Percentiles rank a stretch among this genome's conserved stretches.
These are phyloP conservation scores for Botrytis hyacinthi DNA, from an alignment of 2,329 filamentous ascomycete genomes.

Conservation along the genomic window DNA sequence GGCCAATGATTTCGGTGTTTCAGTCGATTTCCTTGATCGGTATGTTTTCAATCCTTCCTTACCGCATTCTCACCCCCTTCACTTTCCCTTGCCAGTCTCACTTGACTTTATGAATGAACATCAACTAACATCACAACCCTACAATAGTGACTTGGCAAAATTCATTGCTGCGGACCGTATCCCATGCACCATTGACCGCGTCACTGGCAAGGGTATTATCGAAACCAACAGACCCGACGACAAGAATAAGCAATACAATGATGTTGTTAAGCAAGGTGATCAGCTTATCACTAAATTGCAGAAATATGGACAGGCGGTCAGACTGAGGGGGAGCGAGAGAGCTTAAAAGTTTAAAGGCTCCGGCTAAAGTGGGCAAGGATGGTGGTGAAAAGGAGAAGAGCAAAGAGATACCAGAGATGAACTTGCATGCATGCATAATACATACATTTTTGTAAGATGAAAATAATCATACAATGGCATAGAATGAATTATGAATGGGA, in stretches of 20 bases:
- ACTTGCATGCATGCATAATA: not conserved
- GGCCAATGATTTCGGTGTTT: slow-evolving; percentile 95
- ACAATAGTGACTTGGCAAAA: slow-evolving; percentile 80
- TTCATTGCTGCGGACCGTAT: slow-evolving; percentile 96
- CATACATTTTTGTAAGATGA: slow-evolving; percentile 14
- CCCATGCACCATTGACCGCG: slow-evolving; percentile 94
- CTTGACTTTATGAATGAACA: not conserved
- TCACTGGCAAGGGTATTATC: slow-evolving; percentile 93
- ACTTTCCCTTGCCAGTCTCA: not conserved
- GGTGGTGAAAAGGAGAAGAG: not conserved
- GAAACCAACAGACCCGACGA: slow-evolving; percentile 97
- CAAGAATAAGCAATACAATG: slow-evolving; percentile 99
- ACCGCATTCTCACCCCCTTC: slow-evolving; percentile 1
- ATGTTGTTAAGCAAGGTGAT: slow-evolving; percentile 96
- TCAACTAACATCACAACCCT: not conserved
- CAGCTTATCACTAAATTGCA: slow-evolving; percentile 98
- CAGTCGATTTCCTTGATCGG: slow-evolving; percentile 93
- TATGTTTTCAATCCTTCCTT: slow-evolving; percentile 46
- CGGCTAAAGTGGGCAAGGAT: too few relatives aligned
- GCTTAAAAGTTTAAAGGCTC: slow-evolving; percentile 43
- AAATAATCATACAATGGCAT: slow-evolving; percentile 10
- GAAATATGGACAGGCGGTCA: slow-evolving; percentile 96
- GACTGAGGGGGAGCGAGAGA: slow-evolving; percentile 90
- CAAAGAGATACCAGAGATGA: slow-evolving; percentile 10
- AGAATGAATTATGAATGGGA: not conserved